Evolutionary conservation across 805 yeast genomes (phyloP).

Genomic region (Pichia deserticola): DNA sequence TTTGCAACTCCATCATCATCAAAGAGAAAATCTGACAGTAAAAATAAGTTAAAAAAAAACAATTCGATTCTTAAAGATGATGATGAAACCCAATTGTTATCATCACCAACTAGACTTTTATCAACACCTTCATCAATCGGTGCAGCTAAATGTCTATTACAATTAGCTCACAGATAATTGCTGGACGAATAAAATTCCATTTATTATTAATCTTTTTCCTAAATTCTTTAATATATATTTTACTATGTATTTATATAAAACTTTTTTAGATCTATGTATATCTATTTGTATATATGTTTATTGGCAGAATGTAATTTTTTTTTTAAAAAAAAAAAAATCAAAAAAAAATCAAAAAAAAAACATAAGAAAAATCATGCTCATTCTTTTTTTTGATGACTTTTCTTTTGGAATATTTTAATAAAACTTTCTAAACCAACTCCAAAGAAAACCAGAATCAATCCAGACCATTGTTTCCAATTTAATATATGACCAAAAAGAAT

Average conservation of each 20-base stretch:
- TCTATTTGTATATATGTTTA: too few relatives aligned
- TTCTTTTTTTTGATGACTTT: background rate
- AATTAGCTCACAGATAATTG: constrained; percentile 32
- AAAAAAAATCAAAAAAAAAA: background rate
- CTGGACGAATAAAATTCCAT: background rate
- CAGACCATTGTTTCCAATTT: constrained; percentile 61
- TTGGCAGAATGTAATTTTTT: background rate
- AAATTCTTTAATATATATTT: background rate
- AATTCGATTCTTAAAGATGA: constrained; percentile 2
- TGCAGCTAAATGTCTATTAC: constrained; percentile 39
- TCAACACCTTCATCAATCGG: constrained; percentile 42
- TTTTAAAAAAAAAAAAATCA: background rate
- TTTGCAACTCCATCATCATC: too few relatives aligned
- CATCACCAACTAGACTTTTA: constrained; percentile 33
- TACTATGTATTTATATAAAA: background rate
- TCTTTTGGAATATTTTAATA: constrained; percentile 29
- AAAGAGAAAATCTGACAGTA: background rate
- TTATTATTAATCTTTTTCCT: background rate
- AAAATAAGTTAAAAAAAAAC: background rate
- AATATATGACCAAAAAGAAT: constrained; percentile 77
- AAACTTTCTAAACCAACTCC: constrained; percentile 81
- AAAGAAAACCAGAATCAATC: constrained; percentile 70
- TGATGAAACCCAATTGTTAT: constrained; percentile 24
- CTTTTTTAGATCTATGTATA: too few relatives aligned
- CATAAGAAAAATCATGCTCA: background rate